phyloP scores from a whole-genome alignment of 305 asterid species.

The Fraxinus baroniana region DNA sequence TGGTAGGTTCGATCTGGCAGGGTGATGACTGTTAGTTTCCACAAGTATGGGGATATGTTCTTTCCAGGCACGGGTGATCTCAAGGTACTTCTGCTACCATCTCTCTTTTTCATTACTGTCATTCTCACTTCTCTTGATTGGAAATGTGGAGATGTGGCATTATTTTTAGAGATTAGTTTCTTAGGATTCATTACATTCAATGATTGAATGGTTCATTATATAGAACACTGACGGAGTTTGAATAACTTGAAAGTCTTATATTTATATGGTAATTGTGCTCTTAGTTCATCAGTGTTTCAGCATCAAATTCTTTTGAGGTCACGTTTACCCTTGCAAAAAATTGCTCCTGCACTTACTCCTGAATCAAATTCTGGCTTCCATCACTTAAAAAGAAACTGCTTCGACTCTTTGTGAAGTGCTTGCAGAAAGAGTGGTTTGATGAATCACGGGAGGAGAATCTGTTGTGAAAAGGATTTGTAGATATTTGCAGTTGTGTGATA shows the following conservation, averaged over 20 bases:
- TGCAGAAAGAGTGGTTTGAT: background rate
- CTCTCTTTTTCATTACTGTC: slow-evolving; percentile 20
- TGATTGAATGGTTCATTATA: background rate
- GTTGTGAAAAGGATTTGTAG: background rate
- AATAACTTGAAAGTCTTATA: slow-evolving; percentile 5
- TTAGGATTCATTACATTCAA: slow-evolving; percentile 12
- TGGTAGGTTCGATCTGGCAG: slow-evolving; percentile 46
- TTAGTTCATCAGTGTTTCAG: background rate
- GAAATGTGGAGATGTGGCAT: background rate
- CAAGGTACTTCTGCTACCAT: slow-evolving; percentile 63
- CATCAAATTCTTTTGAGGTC: slow-evolving; percentile 10
- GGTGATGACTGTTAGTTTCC: slow-evolving; percentile 99
- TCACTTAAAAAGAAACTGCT: background rate
- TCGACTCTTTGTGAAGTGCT: background rate
- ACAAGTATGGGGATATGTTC: slow-evolving; percentile 92
- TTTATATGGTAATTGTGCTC: background rate
- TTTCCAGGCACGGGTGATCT: slow-evolving; percentile 99
- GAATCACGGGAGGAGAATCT: background rate
- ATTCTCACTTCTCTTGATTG: slow-evolving; percentile 13
- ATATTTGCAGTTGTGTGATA: background rate
- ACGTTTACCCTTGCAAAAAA: background rate
- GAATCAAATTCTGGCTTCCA: background rate
- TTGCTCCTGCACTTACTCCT: background rate
- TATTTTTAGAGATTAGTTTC: slow-evolving; percentile 14
- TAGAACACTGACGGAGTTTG: background rate